Evolutionary conservation across 139 green algal species (phyloP).

Genomic region (Yamagishiella unicocca): DNA sequence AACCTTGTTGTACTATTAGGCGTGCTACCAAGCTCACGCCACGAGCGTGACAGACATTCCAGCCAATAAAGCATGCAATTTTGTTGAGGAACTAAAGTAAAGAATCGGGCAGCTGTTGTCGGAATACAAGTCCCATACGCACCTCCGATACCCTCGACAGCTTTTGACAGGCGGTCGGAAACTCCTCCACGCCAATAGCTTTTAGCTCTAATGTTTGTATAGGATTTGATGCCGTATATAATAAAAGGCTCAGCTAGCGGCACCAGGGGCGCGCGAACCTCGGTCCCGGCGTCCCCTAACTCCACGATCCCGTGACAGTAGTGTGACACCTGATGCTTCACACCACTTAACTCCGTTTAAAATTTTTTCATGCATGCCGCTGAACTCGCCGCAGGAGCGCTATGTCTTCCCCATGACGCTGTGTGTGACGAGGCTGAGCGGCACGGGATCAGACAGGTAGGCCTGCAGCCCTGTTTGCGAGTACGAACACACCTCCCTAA

Average conservation of each 20-base stretch:
- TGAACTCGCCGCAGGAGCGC: neutral
- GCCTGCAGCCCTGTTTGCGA: neutral
- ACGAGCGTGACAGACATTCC: no score
- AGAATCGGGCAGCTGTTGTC: no score
- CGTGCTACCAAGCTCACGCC: no score
- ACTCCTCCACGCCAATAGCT: no score
- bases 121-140: no score
- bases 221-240: neutral
- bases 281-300: neutral
- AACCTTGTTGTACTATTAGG: no score
- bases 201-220: neutral
- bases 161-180: no score
- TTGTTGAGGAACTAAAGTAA: no score
- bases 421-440: conserved; percentile 21
- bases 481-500: neutral
- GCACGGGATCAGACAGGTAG: conserved; percentile 18
- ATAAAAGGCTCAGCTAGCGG: neutral
- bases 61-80: no score
- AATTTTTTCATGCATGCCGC: no score
- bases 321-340: neutral
- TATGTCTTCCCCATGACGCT: conserved; percentile 2
- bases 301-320: neutral
- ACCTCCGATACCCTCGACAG: no score
- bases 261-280: neutral
- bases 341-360: neutral